phyloP scores from a whole-genome alignment of 1,284 basidiomycete species.

The Anthracocystis walkeri region DNA sequence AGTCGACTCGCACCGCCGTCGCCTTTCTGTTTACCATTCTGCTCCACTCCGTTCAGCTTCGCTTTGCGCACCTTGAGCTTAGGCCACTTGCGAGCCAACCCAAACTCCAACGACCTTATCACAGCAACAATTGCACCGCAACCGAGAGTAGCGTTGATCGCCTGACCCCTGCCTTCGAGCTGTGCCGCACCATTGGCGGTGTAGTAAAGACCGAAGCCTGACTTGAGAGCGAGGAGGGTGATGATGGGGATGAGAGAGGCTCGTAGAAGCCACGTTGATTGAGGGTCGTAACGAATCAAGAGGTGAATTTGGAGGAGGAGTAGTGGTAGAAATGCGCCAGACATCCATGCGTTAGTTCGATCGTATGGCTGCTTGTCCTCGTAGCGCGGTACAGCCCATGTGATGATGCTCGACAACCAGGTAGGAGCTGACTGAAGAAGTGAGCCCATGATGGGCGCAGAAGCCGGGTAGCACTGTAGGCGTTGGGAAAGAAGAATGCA shows the following conservation, averaged over 20 bases:
- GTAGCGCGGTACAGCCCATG: conserved; percentile 34
- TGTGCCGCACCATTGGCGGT: conserved; percentile 17
- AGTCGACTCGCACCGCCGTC: neutral
- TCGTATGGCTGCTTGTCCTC: conserved; percentile 28
- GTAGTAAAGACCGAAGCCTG: conserved; percentile 26
- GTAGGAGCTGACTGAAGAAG: neutral
- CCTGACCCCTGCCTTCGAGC: conserved; percentile 29
- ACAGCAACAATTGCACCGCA: conserved; percentile 16
- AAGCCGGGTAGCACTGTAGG: neutral
- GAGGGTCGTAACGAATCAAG: conserved; percentile 29
- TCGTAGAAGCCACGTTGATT: conserved; percentile 17
- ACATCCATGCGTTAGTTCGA: conserved; percentile 15
- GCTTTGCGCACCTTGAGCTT: conserved; percentile 14
- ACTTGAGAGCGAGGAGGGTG: conserved; percentile 20
- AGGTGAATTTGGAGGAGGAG: conserved; percentile 39
- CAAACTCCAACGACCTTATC: conserved; percentile 21
- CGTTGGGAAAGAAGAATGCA: neutral
- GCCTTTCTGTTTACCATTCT: neutral
- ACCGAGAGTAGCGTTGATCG: conserved; percentile 25
- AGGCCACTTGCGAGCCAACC: conserved; percentile 15
- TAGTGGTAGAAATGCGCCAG: conserved; percentile 10
- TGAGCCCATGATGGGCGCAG: neutral
- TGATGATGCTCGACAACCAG: conserved; percentile 1
- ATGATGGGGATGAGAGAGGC: conserved; percentile 30
- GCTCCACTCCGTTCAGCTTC: neutral